Evolutionary conservation across 352 stramenopile species (phyloP).

Genomic region (Pythium folliculosum): DNA sequence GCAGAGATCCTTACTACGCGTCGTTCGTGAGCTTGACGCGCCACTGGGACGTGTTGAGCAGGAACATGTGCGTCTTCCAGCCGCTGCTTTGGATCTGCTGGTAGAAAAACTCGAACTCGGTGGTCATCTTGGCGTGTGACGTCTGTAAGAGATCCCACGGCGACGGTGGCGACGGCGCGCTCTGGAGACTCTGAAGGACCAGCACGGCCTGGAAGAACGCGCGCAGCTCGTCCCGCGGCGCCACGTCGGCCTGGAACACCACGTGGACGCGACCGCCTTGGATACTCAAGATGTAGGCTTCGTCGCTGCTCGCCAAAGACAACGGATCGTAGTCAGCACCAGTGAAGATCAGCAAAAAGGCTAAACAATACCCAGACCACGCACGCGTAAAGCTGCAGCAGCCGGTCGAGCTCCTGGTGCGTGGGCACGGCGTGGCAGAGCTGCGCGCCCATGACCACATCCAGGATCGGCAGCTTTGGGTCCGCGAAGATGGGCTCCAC

Average conservation of each 20-base stretch:
- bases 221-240: slow-evolving; percentile 64
- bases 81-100: slow-evolving; percentile 61
- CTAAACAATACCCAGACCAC: not conserved
- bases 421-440: slow-evolving; percentile 43
- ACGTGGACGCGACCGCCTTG: slow-evolving; percentile 42
- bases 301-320: slow-evolving; percentile 38
- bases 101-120: slow-evolving; percentile 65
- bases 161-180: slow-evolving; percentile 2
- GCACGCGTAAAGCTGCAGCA: slow-evolving; percentile 59
- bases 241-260: slow-evolving; percentile 52
- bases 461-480: slow-evolving; percentile 43
- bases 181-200: slow-evolving; percentile 45
- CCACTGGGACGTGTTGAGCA: slow-evolving; percentile 67
- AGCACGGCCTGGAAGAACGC: slow-evolving; percentile 73
- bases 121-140: slow-evolving; percentile 49
- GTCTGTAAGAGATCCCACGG: slow-evolving; percentile 40
- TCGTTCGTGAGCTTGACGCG: slow-evolving; percentile 59
- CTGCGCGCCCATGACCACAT: slow-evolving; percentile 64
- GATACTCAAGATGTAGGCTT: slow-evolving; percentile 58
- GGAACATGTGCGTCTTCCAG: slow-evolving; percentile 74
- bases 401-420: slow-evolving; percentile 40
- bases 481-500: slow-evolving; percentile 59
- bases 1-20: not conserved
- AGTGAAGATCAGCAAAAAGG: slow-evolving; percentile 2
- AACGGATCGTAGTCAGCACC: not conserved